Evolutionary conservation across 2,329 filamentous ascomycete species (phyloP), one percentile per base, ranked within the genome.

Genomic region (Ramularia endophylla): DNA sequence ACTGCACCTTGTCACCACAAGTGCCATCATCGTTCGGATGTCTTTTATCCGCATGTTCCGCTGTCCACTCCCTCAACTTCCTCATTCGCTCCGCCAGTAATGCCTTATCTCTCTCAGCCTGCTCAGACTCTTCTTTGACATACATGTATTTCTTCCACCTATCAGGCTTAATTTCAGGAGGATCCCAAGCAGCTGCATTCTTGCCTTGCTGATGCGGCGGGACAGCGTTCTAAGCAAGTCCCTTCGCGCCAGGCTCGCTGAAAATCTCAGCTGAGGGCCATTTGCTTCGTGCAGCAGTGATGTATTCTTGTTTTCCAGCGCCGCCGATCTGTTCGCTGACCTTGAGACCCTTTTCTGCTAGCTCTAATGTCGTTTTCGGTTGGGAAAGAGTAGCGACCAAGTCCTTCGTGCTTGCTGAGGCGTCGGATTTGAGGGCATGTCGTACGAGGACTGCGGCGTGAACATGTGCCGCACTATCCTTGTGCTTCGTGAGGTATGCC

Each of bases 371-470:
- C 29, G 74, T 66, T 9, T 56, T 64, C 4, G 73, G 61, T 5
- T 75, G 56, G 18, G 75, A 70, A 9, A 86, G 62, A 8, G 77
- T 68, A n/a, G 68, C 69, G n/a, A 71, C 56, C n/a, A 88, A 64
- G 27, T 80, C 75, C 59, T 80, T 74, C 56, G 84, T 83, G 43
- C 69, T 72, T 28, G 34, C 42, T 54, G 74, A 70, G 27, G 77
- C 72, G 25, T 73, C 75, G 9, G 70, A 64, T 27, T 78, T 76
- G 13, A 89, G 65, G 1, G 78, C 53, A 44, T 73, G 73, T 47
- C 77, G 75, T 17, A 74, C 73, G 41, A 74, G 74, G 40, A 86
- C 73, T 27, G 72, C 80, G 2, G 81, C 74, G 41, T 85, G 75
- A 3, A 82, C 68, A 57, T 87, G 79, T 12, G 69, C 50, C 5